These are phyloP conservation scores for Colletotrichum phormii DNA, from an alignment of 2,329 filamentous ascomycete species.

Conservation along the genomic window DNA sequence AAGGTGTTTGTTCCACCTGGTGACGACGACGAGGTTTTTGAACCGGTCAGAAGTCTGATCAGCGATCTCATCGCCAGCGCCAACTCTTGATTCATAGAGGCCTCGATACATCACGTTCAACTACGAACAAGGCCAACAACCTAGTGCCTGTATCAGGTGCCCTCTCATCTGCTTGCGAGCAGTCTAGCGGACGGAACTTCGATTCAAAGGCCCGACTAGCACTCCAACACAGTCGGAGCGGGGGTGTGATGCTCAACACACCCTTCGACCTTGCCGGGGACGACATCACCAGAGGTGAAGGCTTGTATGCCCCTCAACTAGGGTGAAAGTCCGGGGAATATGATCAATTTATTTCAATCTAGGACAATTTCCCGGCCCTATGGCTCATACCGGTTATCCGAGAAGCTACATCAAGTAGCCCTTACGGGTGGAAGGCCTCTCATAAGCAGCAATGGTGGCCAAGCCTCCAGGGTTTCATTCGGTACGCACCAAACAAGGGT, in stretches of 20 bases:
- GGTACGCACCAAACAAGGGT: background rate
- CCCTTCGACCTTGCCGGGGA: background rate
- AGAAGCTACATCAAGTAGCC: background rate
- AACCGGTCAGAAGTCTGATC: slow-evolving; percentile 24
- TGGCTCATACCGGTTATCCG: background rate
- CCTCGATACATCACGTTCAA: background rate
- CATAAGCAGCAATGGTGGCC: background rate
- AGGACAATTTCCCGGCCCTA: background rate
- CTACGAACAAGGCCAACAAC: background rate
- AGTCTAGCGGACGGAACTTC: background rate
- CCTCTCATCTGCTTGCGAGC: background rate
- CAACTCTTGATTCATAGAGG: background rate
- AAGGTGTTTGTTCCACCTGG: slow-evolving; percentile 55
- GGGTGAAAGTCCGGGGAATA: background rate
- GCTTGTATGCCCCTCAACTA: background rate
- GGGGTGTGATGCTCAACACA: background rate
- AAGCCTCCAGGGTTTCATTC: background rate
- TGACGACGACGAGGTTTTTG: slow-evolving; percentile 11
- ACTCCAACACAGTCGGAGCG: background rate
- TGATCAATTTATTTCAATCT: background rate
- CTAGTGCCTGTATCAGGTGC: background rate
- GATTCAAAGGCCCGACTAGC: too few relatives aligned
- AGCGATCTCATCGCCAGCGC: slow-evolving; percentile 18
- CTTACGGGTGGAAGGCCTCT: background rate
- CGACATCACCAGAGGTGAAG: background rate